These are phyloP conservation scores for Solioccasus polychromus DNA, from an alignment of 768 basidiomycete genomes.

Conservation along the genomic window DNA sequence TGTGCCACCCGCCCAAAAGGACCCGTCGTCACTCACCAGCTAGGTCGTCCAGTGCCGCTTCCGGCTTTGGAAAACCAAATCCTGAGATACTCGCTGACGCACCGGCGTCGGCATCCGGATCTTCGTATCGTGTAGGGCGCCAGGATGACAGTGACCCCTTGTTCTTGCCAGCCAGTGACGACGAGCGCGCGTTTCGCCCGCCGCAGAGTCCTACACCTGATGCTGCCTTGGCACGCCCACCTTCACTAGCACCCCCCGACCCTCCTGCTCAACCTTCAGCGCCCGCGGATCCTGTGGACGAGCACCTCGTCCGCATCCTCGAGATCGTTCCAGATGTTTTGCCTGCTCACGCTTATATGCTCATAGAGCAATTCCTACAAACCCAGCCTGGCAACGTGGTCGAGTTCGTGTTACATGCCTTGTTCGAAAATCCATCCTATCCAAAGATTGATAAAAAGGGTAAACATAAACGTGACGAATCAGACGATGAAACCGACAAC, in stretches of 20 bases:
- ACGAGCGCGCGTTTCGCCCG: constrained; percentile 14
- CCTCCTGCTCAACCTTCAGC: constrained; percentile 8
- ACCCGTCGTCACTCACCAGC: constrained; percentile 7
- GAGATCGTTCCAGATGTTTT: constrained; percentile 73
- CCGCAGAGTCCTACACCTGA: not conserved
- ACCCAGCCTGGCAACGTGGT: constrained; percentile 37
- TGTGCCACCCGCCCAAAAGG: constrained; percentile 1
- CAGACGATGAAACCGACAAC: constrained; percentile 16
- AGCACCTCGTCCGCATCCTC: constrained; percentile 48
- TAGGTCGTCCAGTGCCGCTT: not conserved
- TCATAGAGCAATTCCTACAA: constrained; percentile 45
- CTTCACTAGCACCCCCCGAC: not conserved
- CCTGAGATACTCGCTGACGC: constrained; percentile 8
- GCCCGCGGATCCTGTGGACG: constrained; percentile 21
- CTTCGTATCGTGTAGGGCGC: constrained; percentile 8
- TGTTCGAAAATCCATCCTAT: constrained; percentile 63
- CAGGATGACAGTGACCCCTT: constrained; percentile 22
- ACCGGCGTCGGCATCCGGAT: constrained; percentile 7
- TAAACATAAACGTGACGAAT: constrained; percentile 41
- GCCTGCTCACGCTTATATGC: constrained; percentile 47
- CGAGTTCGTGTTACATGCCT: constrained; percentile 52
- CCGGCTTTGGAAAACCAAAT: constrained; percentile 15
- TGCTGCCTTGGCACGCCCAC: not conserved
- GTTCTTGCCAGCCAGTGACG: constrained; percentile 40
- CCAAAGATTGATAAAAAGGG: constrained; percentile 52